Evolutionary conservation across 306 rosid species (phyloP).

Genomic region (Acacia confusa): DNA sequence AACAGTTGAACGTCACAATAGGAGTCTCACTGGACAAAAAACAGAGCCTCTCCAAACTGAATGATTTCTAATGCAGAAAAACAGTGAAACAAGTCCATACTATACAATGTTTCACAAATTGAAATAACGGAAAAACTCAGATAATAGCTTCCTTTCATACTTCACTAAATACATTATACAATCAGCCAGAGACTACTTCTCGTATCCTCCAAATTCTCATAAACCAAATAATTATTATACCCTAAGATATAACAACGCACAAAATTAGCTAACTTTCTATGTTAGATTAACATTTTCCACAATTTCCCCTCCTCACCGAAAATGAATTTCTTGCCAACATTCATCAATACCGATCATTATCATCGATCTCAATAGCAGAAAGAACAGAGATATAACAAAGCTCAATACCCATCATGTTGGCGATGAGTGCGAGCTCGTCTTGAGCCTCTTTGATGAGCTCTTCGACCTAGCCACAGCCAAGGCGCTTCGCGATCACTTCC

Average conservation of each 20-base stretch:
- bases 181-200: too few species aligned
- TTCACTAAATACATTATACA: too few species aligned
- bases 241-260: not conserved
- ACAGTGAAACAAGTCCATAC: too few species aligned
- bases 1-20: too few species aligned
- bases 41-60: too few species aligned
- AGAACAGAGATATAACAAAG: not conserved
- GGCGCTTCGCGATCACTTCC: conserved; percentile 54
- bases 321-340: conserved; percentile 6
- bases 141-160: too few species aligned
- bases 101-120: too few species aligned
- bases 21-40: too few species aligned
- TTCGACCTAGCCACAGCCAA: conserved; percentile 79
- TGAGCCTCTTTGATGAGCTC: conserved; percentile 97
- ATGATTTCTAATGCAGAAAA: conserved; percentile 10
- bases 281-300: too few species aligned
- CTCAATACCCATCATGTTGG: conserved; percentile 64
- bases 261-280: not conserved
- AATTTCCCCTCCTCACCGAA: too few species aligned
- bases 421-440: conserved; percentile 82
- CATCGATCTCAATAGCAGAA: not conserved
- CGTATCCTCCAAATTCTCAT: not conserved
- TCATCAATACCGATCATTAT: too few species aligned
- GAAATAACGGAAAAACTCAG: too few species aligned
- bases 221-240: not conserved